These are phyloP conservation scores for Saccharomycopsis sp. DNA, from an alignment of 805 yeast genomes.

Conservation along the genomic window DNA sequence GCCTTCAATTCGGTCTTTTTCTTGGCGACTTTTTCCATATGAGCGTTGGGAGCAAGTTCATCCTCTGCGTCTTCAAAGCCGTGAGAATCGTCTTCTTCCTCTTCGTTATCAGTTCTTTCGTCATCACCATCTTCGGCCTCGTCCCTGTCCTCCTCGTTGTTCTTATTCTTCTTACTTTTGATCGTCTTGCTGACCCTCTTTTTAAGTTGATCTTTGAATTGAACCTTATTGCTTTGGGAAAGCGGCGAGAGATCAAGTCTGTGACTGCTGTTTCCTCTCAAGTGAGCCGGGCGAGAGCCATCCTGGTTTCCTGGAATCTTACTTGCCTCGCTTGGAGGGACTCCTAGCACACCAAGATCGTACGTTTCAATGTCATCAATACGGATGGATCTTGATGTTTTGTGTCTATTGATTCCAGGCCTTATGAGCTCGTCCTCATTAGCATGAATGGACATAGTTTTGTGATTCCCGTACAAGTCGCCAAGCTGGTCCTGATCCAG, in stretches of 20 bases:
- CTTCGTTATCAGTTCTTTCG: background rate
- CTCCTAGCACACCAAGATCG: constrained; percentile 15
- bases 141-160: background rate
- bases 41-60: no score
- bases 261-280: background rate
- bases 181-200: background rate
- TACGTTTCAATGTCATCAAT: constrained; percentile 12
- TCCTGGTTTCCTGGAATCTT: background rate
- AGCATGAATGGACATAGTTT: background rate
- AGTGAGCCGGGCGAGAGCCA: background rate
- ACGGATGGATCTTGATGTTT: constrained; percentile 15
- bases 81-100: background rate
- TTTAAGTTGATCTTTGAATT: background rate
- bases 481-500: background rate
- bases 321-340: constrained; percentile 16
- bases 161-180: background rate
- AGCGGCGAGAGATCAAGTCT: background rate
- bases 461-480: background rate
- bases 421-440: background rate
- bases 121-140: constrained; percentile 4
- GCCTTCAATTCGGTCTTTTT: no score
- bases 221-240: background rate
- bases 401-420: constrained; percentile 12
- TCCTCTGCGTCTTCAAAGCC: background rate
- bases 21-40: no score